Conservation (phyloP, 805 yeast genomes). For the Starmerella lactis-condensi region DNA sequence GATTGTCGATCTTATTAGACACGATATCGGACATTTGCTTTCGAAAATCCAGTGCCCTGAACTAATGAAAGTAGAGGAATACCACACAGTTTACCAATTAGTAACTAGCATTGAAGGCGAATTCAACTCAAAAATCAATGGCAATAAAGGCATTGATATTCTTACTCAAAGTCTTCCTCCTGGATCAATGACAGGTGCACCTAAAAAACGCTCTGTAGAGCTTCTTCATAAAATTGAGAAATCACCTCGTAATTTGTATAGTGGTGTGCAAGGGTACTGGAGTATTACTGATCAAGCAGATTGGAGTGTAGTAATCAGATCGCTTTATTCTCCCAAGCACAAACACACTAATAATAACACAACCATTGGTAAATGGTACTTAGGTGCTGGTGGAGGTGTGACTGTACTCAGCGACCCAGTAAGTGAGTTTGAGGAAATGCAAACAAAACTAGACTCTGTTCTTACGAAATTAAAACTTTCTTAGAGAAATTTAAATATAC, state of each 20-base stretch:
- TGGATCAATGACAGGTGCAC: conserved; percentile 99
- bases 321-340: conserved; percentile 34
- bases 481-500: too few relatives aligned
- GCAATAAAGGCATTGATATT: conserved; percentile 57
- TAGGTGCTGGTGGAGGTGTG: conserved; percentile 98
- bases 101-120: conserved; percentile 75
- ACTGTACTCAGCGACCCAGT: conserved; percentile 69
- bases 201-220: conserved; percentile 82
- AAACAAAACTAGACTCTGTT: conserved; percentile 39
- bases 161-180: conserved; percentile 74
- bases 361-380: conserved; percentile 41
- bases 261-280: conserved; percentile 95
- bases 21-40: conserved; percentile 59
- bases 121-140: conserved; percentile 16
- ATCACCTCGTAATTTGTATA: conserved; percentile 60
- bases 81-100: conserved; percentile 72
- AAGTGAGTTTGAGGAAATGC: conserved; percentile 88
- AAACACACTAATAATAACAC: conserved; percentile 19
- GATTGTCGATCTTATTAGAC: conserved; percentile 92
- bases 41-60: conserved; percentile 50
- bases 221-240: conserved; percentile 44
- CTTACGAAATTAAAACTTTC: conserved; percentile 5
- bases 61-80: conserved; percentile 84
- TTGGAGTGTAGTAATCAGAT: conserved; percentile 90
- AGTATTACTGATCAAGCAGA: conserved; percentile 71